Percentiles rank a stretch among this genome's conserved stretches.
phyloP scores from a whole-genome alignment of 441 rosid species.

The Syzygium syzygioides region DNA sequence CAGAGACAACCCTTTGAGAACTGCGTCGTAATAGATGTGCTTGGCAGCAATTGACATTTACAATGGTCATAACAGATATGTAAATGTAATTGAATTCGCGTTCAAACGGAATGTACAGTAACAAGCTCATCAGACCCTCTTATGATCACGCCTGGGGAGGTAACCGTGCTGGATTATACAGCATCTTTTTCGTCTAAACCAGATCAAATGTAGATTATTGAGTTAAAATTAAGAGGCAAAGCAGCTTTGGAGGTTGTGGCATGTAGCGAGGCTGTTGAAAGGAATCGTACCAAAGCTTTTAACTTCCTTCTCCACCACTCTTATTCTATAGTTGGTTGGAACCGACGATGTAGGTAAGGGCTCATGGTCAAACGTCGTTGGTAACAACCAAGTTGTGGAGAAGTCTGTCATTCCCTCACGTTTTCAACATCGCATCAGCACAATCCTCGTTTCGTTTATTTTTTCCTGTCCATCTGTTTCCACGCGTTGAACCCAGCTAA shows the following conservation, averaged over 20 bases:
- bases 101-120: neutral
- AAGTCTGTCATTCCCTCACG: neutral
- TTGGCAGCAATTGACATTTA: neutral
- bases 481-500: neutral
- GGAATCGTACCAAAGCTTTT: neutral
- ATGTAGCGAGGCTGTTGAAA: neutral
- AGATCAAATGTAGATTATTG: neutral
- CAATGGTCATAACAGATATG: neutral
- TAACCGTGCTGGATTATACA: neutral
- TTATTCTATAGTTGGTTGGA: neutral
- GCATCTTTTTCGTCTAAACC: neutral
- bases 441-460: neutral
- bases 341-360: neutral
- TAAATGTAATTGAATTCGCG: neutral
- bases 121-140: accelerated
- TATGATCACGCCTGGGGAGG: neutral
- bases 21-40: neutral
- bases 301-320: neutral
- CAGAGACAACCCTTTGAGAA: no score
- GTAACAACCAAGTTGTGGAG: neutral
- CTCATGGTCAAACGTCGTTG: neutral
- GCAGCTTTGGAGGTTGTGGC: neutral
- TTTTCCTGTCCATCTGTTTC: neutral
- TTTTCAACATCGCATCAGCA: neutral
- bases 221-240: neutral